These are phyloP conservation scores for Solanum sitiens DNA, from an alignment of 257 asterid species.

Conservation along the genomic window DNA sequence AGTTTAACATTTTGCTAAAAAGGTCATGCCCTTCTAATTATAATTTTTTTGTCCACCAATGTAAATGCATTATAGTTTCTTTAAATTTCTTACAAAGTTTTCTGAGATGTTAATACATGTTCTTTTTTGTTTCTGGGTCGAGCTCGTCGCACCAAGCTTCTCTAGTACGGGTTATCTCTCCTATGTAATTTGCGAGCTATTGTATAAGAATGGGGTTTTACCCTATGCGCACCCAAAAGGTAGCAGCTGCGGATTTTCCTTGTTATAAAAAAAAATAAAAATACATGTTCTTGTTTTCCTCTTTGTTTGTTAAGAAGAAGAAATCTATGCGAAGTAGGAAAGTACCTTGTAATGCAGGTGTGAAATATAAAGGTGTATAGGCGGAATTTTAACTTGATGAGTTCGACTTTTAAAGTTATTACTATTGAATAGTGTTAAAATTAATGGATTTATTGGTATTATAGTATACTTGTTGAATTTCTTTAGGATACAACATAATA, in stretches of 20 bases:
- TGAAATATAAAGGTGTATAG: not conserved
- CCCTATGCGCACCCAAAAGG: no score
- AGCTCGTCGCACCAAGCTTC: fast-evolving
- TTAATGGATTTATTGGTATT: not conserved
- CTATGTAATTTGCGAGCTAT: no score
- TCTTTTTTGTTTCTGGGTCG: not conserved
- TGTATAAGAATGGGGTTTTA: no score
- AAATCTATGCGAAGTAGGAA: not conserved
- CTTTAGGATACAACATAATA: not conserved
- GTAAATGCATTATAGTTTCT: not conserved
- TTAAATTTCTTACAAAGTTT: not conserved
- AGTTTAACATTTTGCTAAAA: not conserved
- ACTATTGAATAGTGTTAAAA: not conserved
- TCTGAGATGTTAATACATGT: not conserved
- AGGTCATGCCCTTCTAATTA: not conserved
- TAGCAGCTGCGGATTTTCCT: no score
- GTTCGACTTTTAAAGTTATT: not conserved
- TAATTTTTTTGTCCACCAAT: not conserved
- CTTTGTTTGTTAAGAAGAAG: not conserved
- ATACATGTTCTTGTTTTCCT: not conserved
- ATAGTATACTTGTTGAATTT: not conserved
- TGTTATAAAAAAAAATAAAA: not conserved
- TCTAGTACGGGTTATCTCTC: no score
- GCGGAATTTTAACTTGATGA: not conserved
- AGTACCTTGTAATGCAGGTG: not conserved